These are phyloP conservation scores for Xylaria cubensis DNA, from an alignment of 495 filamentous ascomycete genomes.

Conservation along the genomic window DNA sequence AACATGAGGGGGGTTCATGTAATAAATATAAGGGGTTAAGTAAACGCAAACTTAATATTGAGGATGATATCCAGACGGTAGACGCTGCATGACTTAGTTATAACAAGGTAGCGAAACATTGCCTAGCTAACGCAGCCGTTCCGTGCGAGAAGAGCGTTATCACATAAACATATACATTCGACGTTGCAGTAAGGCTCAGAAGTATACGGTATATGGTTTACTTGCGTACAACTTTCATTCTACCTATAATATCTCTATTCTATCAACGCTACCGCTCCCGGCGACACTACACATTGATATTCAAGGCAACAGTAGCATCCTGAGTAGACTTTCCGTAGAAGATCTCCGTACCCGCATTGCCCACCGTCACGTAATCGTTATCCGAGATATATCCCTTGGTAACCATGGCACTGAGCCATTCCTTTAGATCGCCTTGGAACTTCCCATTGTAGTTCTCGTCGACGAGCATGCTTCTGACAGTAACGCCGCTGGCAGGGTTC, in stretches of 20 bases:
- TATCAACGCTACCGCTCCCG: not conserved
- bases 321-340: conserved; percentile 45
- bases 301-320: conserved; percentile 40
- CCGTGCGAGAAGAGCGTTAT: not conserved
- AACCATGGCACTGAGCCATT: conserved; percentile 46
- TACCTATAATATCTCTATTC: not conserved
- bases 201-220: not conserved
- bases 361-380: conserved; percentile 45
- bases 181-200: not conserved
- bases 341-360: conserved; percentile 51
- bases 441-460: conserved; percentile 44
- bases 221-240: not conserved
- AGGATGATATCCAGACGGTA: not conserved
- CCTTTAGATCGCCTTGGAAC: conserved; percentile 47
- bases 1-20: not conserved
- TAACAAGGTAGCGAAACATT: not conserved
- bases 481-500: conserved; percentile 46
- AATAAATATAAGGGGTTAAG: not conserved
- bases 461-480: conserved; percentile 44
- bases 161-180: too few species aligned
- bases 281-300: conserved; percentile 36
- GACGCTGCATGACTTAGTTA: not conserved
- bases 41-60: not conserved
- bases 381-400: conserved; percentile 37
- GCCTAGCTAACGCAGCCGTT: not conserved